A percentile compares a stretch with the other conserved stretches of the same genome.
These are phyloP conservation scores for Beta corolliflora DNA, from an alignment of 179 eudicot species.

Conservation along the genomic window DNA sequence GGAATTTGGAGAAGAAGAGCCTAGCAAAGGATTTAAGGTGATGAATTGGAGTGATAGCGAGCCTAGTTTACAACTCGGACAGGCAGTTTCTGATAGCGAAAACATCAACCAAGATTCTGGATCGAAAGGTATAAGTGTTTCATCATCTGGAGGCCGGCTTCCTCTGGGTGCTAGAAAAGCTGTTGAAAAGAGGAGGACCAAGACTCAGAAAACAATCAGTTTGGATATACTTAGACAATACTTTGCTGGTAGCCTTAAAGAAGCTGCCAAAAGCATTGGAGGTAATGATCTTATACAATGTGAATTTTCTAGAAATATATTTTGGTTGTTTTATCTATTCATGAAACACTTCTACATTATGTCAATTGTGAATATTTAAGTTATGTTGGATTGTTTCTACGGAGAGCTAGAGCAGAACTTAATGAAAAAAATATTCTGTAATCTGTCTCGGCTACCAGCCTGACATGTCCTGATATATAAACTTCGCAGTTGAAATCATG, in stretches of 20 bases:
- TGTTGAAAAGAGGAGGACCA: conserved; percentile 56
- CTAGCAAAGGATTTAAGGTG: conserved; percentile 51
- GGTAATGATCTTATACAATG: conserved; percentile 45
- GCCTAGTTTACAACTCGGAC: conserved; percentile 32
- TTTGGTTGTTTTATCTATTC: neutral
- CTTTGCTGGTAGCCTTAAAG: conserved; percentile 90
- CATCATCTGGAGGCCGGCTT: conserved; percentile 38
- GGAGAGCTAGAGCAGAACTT: neutral
- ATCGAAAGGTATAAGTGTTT: conserved; percentile 40
- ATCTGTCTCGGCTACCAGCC: neutral
- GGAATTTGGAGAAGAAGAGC: conserved; percentile 47
- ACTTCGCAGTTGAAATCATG: neutral
- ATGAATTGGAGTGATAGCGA: conserved; percentile 41
- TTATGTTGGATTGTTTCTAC: neutral
- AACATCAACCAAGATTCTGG: conserved; percentile 41
- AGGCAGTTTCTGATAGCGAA: conserved; percentile 33
- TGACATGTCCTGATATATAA: neutral
- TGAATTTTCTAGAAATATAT: neutral
- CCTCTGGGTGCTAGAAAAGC: conserved; percentile 34
- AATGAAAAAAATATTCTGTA: neutral
- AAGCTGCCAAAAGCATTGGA: conserved; percentile 51
- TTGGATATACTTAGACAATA: conserved; percentile 72
- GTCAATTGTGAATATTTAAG: neutral
- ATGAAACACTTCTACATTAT: neutral
- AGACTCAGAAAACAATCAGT: conserved; percentile 72